Conservation (phyloP, 345 rosid genomes). For the Moricandia moricandioides region DNA sequence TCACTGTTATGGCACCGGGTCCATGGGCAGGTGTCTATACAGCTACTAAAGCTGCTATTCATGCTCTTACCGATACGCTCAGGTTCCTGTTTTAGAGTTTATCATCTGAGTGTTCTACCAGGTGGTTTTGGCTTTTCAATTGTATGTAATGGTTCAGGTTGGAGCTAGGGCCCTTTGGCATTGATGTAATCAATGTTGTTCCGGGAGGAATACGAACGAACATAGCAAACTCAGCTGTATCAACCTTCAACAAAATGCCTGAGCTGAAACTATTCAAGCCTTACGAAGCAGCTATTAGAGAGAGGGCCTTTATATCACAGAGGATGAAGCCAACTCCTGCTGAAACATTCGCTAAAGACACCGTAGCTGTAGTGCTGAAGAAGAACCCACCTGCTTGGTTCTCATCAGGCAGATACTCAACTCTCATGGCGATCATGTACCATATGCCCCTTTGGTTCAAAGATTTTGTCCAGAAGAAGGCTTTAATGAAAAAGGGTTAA, state of each 20-base stretch:
- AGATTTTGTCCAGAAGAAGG: slow-evolving; percentile 54
- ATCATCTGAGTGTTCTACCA: too few relatives aligned
- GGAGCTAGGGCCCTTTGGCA: slow-evolving; percentile 78
- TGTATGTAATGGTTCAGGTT: slow-evolving; percentile 44
- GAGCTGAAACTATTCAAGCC: slow-evolving; percentile 78
- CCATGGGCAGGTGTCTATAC: slow-evolving; percentile 83
- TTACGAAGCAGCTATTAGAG: slow-evolving; percentile 54
- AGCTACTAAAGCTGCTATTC: slow-evolving; percentile 87
- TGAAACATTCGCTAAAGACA: slow-evolving; percentile 65
- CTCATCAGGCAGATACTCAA: slow-evolving; percentile 61
- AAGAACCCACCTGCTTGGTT: slow-evolving; percentile 81
- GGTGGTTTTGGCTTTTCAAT: not conserved
- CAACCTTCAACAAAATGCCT: slow-evolving; percentile 61
- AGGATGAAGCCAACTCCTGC: slow-evolving; percentile 55
- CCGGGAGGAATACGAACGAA: slow-evolving; percentile 87
- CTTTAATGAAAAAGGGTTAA: slow-evolving; percentile 49
- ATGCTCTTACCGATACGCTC: slow-evolving; percentile 72
- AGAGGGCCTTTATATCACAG: slow-evolving; percentile 60
- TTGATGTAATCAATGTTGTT: slow-evolving; percentile 65
- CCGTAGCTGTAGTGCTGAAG: slow-evolving; percentile 56
- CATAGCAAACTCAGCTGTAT: slow-evolving; percentile 59
- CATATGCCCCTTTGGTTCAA: slow-evolving; percentile 62
- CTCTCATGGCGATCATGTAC: slow-evolving; percentile 48
- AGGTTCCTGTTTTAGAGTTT: not conserved
- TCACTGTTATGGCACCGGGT: slow-evolving; percentile 51